These are phyloP conservation scores for Malus sylvestris DNA, from an alignment of 306 rosid genomes.

Conservation along the genomic window DNA sequence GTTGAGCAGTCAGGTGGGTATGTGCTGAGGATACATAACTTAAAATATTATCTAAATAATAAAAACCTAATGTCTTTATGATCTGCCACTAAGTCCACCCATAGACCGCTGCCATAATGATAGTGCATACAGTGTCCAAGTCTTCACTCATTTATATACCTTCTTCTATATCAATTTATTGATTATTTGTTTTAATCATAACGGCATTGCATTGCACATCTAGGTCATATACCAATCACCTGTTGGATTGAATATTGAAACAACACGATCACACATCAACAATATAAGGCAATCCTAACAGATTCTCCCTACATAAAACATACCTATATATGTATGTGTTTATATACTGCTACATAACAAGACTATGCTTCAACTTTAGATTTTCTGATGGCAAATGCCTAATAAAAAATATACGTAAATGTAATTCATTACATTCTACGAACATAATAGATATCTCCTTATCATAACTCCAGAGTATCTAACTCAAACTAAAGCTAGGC, in stretches of 20 bases:
- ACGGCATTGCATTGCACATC: neutral
- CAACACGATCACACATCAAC: neutral
- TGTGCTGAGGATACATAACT: neutral
- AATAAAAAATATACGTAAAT: neutral
- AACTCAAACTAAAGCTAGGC: neutral
- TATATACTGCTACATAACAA: neutral
- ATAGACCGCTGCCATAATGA: neutral
- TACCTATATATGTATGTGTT: neutral
- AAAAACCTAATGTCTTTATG: no score
- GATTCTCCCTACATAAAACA: neutral
- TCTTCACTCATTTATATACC: neutral
- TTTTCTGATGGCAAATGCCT: neutral
- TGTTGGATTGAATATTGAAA: neutral
- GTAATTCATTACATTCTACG: neutral
- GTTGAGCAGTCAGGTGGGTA: no score
- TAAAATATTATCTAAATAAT: neutral
- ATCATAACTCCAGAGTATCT: neutral
- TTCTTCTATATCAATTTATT: neutral
- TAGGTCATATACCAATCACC: neutral
- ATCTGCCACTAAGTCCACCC: neutral
- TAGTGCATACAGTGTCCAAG: neutral
- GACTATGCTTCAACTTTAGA: neutral
- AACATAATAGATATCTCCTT: neutral
- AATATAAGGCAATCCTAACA: neutral
- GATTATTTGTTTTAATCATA: neutral